Conservation (phyloP, 1,284 basidiomycete genomes). For the Trichosporon sp. region DNA sequence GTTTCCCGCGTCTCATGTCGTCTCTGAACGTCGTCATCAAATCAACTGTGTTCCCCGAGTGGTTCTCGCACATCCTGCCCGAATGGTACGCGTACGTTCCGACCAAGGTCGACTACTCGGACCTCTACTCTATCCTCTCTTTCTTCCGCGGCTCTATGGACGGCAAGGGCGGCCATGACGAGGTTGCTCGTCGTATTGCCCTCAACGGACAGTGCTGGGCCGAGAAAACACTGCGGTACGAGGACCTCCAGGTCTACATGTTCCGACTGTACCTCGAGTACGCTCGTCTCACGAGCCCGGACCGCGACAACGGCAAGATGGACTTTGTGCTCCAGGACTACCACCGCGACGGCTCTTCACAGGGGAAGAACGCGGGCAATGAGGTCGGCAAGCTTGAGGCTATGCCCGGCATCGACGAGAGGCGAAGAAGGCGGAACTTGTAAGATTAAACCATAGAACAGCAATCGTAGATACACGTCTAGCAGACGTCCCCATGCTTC, state of each 20-base stretch:
- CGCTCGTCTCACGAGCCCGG: constrained; percentile 53
- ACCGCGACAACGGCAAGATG: constrained; percentile 53
- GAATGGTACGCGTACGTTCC: constrained; percentile 52
- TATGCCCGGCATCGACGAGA: constrained; percentile 1
- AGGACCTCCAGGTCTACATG: constrained; percentile 50
- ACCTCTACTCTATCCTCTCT: constrained; percentile 49
- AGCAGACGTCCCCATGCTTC: background rate
- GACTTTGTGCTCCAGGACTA: constrained; percentile 26
- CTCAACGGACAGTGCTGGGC: constrained; percentile 52
- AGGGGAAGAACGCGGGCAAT: background rate
- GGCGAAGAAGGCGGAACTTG: background rate
- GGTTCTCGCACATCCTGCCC: constrained; percentile 48
- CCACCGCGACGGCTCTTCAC: constrained; percentile 12
- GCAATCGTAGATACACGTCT: background rate
- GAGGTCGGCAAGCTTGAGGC: background rate
- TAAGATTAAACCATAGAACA: background rate
- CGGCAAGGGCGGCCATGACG: constrained; percentile 48
- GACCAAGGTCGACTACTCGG: constrained; percentile 51
- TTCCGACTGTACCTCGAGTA: constrained; percentile 57
- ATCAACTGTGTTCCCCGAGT: constrained; percentile 51
- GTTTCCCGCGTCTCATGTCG: constrained; percentile 50
- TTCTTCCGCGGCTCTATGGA: constrained; percentile 50
- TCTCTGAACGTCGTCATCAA: constrained; percentile 49
- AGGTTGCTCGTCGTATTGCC: constrained; percentile 50
- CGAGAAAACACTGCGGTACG: constrained; percentile 47